phyloP scores from a whole-genome alignment of 2,329 filamentous ascomycete genomes.

The Phaeophleospora eucalypticola region DNA sequence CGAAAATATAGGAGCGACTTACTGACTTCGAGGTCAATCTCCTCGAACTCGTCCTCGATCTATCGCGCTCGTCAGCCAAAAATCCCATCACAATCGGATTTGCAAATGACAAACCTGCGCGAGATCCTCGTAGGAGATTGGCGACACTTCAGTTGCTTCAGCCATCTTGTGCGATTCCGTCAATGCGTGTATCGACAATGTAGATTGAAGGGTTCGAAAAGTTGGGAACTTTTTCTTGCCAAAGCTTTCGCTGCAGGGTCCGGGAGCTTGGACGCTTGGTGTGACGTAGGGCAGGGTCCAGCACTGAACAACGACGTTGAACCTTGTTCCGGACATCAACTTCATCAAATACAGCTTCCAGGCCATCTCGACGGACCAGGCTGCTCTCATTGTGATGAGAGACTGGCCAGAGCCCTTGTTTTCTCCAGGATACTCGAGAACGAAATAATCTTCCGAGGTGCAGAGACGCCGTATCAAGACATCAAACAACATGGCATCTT shows the following conservation, averaged over 20 bases:
- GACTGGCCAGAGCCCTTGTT: too few relatives aligned
- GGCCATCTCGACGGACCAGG: too few relatives aligned
- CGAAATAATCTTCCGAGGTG: too few relatives aligned
- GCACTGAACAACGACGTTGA: not conserved
- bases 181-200: not conserved
- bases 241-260: not conserved
- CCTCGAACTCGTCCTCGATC: constrained; percentile 78
- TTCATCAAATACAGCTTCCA: not conserved
- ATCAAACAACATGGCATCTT: not conserved
- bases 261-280: not conserved
- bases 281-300: constrained; percentile 2
- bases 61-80: not conserved
- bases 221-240: not conserved
- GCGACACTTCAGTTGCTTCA: constrained; percentile 11
- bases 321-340: not conserved
- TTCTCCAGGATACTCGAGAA: too few relatives aligned
- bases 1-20: too few relatives aligned
- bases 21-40: constrained; percentile 80
- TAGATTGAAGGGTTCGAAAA: not conserved
- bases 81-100: not conserved
- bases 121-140: constrained; percentile 69
- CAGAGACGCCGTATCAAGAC: too few relatives aligned
- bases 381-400: too few relatives aligned
- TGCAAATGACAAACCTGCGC: constrained; percentile 41
- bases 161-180: constrained; percentile 8